Conservation (phyloP, 2,329 filamentous ascomycete genomes). For the Pezicula radicicola region DNA sequence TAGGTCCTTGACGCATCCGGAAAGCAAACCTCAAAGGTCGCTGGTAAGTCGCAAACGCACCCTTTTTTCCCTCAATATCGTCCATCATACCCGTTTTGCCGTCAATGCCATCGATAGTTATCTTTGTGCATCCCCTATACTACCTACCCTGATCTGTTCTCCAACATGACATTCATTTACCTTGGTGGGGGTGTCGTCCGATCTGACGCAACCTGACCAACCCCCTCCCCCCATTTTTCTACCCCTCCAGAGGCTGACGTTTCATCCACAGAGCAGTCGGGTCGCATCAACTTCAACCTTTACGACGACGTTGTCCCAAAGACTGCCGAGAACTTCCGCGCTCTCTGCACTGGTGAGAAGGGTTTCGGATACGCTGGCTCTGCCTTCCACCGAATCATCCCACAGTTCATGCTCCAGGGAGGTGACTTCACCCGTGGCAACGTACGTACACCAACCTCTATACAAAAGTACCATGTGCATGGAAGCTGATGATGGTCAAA, state of each 20-base stretch:
- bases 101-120: conserved; percentile 9
- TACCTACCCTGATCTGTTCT: background rate
- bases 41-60: conserved; percentile 49
- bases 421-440: conserved; percentile 93
- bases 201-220: background rate
- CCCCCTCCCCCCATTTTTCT: conserved; percentile 5
- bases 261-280: conserved; percentile 52
- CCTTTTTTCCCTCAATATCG: conserved; percentile 3
- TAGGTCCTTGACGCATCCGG: conserved; percentile 55
- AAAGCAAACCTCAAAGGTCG: conserved; percentile 49
- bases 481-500: conserved; percentile 53
- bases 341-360: conserved; percentile 77
- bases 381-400: conserved; percentile 90
- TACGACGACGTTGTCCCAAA: conserved; percentile 84
- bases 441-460: conserved; percentile 49
- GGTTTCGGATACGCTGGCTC: conserved; percentile 82
- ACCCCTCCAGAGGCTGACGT: conserved; percentile 20
- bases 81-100: conserved; percentile 4
- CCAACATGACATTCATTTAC: background rate
- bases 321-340: conserved; percentile 82
- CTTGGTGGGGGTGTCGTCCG: conserved; percentile 7
- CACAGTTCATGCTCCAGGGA: conserved; percentile 92
- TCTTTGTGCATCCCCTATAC: background rate
- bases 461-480: conserved; percentile 11
- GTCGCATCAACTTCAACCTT: conserved; percentile 86